Conservation (phyloP, 1,284 basidiomycete species). For the Rhodotorula sp. region DNA sequence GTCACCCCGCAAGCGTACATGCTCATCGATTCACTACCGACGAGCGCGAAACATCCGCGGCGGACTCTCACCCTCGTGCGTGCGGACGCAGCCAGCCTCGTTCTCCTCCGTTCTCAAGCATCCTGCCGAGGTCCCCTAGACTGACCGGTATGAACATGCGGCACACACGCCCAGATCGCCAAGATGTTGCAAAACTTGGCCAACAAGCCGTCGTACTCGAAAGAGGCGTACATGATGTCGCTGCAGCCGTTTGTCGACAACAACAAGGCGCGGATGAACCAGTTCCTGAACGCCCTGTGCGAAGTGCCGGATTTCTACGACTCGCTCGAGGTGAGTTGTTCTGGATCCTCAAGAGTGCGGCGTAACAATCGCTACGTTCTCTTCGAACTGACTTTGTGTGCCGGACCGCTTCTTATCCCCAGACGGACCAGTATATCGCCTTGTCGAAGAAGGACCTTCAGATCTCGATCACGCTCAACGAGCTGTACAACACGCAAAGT, state of each 20-base stretch:
- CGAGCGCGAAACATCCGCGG: constrained; percentile 82
- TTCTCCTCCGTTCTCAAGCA: no score
- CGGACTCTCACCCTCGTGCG: constrained; percentile 88
- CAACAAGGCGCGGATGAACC: constrained; percentile 95
- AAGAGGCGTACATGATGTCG: constrained; percentile 98
- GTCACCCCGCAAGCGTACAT: constrained; percentile 99
- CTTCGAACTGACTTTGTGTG: constrained; percentile 51
- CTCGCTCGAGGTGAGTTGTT: constrained; percentile 69
- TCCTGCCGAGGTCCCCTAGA: no score
- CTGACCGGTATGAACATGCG: no score
- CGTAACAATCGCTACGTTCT: neutral
- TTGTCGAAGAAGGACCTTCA: constrained; percentile 96
- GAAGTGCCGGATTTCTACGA: constrained; percentile 99
- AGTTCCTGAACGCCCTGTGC: constrained; percentile 92
- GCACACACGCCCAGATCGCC: constrained; percentile 66
- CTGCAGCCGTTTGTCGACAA: constrained; percentile 98
- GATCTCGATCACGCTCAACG: constrained; percentile 99
- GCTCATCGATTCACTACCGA: constrained; percentile 92
- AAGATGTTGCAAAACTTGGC: constrained; percentile 99
- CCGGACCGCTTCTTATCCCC: no score
- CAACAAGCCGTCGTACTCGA: constrained; percentile 97
- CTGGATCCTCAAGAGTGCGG: constrained; percentile 45
- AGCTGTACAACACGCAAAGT: constrained; percentile 58
- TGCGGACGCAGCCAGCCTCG: no score
- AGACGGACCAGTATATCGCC: constrained; percentile 99